Evolutionary conservation across 2,329 filamentous ascomycete species (phyloP).

Genomic region (Torrubiella hemipterigena): DNA sequence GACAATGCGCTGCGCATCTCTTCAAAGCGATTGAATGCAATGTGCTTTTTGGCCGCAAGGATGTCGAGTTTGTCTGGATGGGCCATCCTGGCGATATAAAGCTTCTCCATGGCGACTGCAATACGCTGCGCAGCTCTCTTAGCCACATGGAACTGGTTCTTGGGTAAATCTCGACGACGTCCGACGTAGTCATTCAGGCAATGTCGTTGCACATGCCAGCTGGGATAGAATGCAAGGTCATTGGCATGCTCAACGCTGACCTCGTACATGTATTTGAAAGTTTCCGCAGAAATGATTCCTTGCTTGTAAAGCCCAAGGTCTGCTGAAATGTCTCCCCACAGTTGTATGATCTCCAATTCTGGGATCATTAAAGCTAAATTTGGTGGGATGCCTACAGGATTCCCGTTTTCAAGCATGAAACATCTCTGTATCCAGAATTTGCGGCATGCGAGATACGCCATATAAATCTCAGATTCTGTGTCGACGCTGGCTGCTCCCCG

Average conservation of each 20-base stretch:
- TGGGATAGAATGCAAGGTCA: constrained; percentile 3
- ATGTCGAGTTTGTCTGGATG: no score
- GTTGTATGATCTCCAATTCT: no score
- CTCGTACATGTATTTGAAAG: constrained; percentile 8
- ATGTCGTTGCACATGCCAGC: constrained; percentile 7
- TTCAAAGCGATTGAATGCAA: no score
- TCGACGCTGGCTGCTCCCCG: no score
- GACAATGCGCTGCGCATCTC: no score
- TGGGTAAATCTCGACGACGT: constrained; percentile 2
- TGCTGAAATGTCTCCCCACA: constrained; percentile 10
- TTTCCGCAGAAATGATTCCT: constrained; percentile 2
- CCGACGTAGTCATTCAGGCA: constrained; percentile 11
- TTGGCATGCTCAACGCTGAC: constrained; percentile 3
- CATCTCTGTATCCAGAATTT: no score
- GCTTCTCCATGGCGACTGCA: constrained; percentile 5
- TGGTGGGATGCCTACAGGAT: no score
- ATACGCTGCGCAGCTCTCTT: constrained; percentile 8
- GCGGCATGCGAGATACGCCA: no score
- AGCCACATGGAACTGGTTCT: constrained; percentile 2
- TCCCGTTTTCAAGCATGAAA: no score
- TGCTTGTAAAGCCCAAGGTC: constrained; percentile 7
- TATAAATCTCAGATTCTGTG: no score
- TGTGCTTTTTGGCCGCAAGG: no score
- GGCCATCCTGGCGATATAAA: background rate
- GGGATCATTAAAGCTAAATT: no score